phyloP scores from a whole-genome alignment of 148 eudicot species.

The Heliamphora exappendiculata region DNA sequence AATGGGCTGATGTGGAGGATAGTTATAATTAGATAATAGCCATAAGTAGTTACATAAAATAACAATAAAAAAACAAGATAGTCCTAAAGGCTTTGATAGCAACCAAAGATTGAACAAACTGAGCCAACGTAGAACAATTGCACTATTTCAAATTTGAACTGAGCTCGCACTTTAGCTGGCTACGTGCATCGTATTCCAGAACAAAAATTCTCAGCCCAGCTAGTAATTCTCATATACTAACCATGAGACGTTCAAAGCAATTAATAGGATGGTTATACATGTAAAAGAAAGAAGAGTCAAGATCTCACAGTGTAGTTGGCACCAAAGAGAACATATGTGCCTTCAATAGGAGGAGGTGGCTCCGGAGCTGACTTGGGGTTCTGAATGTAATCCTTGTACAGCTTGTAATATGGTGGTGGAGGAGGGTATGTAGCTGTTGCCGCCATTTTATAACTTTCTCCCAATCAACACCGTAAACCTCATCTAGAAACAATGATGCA shows the following conservation, averaged over 20 bases:
- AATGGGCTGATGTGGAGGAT: background rate
- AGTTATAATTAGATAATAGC: background rate
- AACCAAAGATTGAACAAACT: no score
- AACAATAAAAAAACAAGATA: background rate
- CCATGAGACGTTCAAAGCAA: background rate
- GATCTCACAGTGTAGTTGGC: slow-evolving; percentile 59
- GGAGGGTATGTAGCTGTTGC: slow-evolving; percentile 87
- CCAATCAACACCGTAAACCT: background rate
- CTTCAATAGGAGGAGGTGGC: slow-evolving; percentile 76
- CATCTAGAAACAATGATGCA: background rate
- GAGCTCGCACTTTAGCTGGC: background rate
- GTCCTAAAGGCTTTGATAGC: background rate
- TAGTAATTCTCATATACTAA: background rate
- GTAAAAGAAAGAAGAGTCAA: background rate
- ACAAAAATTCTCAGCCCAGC: background rate
- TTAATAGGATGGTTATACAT: background rate
- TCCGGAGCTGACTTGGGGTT: slow-evolving; percentile 63
- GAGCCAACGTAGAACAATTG: background rate
- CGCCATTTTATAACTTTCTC: slow-evolving; percentile 34
- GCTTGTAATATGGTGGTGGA: slow-evolving; percentile 80
- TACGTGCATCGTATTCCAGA: background rate
- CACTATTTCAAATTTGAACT: background rate
- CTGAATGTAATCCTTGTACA: slow-evolving; percentile 62
- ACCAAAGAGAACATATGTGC: slow-evolving; percentile 66
- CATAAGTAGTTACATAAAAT: background rate